Conservation (phyloP, 805 yeast species). For the Wickerhamiella allomyrinae region DNA sequence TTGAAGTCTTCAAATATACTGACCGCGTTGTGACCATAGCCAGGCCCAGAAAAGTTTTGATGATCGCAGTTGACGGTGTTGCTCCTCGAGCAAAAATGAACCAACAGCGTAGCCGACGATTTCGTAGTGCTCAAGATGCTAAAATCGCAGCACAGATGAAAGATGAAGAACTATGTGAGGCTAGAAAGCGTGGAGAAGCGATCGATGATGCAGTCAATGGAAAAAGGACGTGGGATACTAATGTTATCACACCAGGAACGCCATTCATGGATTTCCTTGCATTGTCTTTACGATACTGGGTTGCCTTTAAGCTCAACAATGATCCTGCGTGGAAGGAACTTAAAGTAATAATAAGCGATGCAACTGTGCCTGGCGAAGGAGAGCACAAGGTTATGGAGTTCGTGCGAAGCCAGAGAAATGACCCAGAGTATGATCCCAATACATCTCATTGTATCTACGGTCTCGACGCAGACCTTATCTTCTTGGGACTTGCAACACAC, state of each 20-base stretch:
- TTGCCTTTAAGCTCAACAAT: conserved; percentile 66
- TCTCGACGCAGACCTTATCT: conserved; percentile 92
- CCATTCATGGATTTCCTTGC: conserved; percentile 93
- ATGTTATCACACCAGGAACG: conserved; percentile 97
- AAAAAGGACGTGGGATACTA: conserved; percentile 83
- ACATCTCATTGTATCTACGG: conserved; percentile 96
- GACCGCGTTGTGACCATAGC: conserved; percentile 88
- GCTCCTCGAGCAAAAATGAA: conserved; percentile 98
- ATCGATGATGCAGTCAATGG: conserved; percentile 64
- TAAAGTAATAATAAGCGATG: conserved; percentile 85
- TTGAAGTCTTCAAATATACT: conserved; percentile 84
- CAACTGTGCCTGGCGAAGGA: conserved; percentile 98
- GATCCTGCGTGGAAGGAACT: conserved; percentile 91
- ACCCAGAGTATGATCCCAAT: conserved; percentile 79
- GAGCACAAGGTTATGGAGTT: conserved; percentile 97
- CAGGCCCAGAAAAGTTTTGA: conserved; percentile 77
- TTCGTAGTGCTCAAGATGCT: conserved; percentile 84
- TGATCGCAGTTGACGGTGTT: conserved; percentile 97
- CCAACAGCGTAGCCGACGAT: conserved; percentile 89
- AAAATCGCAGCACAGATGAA: conserved; percentile 53
- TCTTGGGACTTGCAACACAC: conserved; percentile 90
- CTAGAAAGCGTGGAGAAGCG: conserved; percentile 50
- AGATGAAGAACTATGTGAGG: conserved; percentile 41
- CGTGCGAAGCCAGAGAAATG: conserved; percentile 76
- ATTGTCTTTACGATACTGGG: conserved; percentile 74